Base-by-base conservation (phyloP, 768 basidiomycete genomes). In the Termitomyces bulborhizus region DNA sequence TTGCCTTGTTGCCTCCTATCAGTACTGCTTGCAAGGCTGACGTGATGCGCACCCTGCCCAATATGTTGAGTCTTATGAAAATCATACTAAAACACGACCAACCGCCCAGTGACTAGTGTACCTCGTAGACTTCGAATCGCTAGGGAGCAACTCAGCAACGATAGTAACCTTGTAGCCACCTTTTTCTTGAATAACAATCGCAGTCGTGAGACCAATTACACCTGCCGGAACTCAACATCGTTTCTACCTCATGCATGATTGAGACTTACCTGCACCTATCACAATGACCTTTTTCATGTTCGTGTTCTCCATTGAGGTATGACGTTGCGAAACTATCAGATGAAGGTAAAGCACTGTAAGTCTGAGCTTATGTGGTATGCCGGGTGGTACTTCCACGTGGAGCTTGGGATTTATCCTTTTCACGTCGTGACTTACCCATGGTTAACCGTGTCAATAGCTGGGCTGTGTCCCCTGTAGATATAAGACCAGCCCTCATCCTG, bases 41-140 rank as follows among this genome's bases (percentile, higher is more conserved):
- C 84, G 75, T 89, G 85, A 60, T 91, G 88, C 1, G 88, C 90
- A 26, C 90, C 90, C 90, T 93, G 43, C 29, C 18, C 15, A 37
- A 26, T 34, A 16, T 3, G 7, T 39, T 43, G 24, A 57, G 16
- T 31, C 12, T 18, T 21, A 13, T 13, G 27, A 41, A 2, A 42
- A 16, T 21, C 6, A 15, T 26, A 44, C 41, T 11, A 13, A 37
- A 41, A 18, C 11, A 9, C 15, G 49, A 41, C 85, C 57, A 57
- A 88, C 89, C 24, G 89, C 90, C 89, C 89, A 91, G n/a, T 82
- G 80, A 58, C 85, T 88, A 1, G 90, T 85, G 64, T 88, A 91
- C 42, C 77, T 76, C 62, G 85, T 80, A 11, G 71, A 75, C 67
- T 84, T 86, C 0, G 81, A 74, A 63, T 92, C 90, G 12, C 75